Conservation (phyloP, 768 basidiomycete species). For the Lanmaoa pseudosensibilis region DNA sequence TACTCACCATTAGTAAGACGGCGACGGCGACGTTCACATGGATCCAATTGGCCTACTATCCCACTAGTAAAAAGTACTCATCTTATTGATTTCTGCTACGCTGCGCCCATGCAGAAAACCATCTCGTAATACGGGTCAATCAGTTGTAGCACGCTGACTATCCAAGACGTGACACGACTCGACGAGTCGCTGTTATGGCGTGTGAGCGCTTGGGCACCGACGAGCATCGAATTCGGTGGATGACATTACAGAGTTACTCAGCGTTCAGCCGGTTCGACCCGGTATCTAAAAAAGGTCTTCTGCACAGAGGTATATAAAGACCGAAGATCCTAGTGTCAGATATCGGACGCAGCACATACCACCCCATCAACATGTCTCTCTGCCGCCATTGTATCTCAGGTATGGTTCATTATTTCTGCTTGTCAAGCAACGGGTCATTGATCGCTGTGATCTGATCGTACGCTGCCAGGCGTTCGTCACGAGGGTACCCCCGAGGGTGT, state of each 20-base stretch:
- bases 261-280: background rate
- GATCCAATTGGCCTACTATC: background rate
- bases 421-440: background rate
- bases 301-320: slow-evolving; percentile 15
- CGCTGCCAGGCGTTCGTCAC: slow-evolving; percentile 43
- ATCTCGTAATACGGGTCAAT: background rate
- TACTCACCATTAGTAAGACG: background rate
- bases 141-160: background rate
- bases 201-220: background rate
- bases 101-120: no score
- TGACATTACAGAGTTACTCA: background rate
- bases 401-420: slow-evolving; percentile 18
- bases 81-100: background rate
- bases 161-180: background rate
- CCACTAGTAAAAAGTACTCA: background rate
- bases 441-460: slow-evolving; percentile 4
- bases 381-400: slow-evolving; percentile 59
- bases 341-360: background rate
- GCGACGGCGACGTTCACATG: background rate
- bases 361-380: slow-evolving; percentile 42
- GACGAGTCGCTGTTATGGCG: background rate
- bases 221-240: background rate
- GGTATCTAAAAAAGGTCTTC: background rate
- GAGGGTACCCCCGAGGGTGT: slow-evolving; percentile 49
- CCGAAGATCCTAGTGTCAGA: background rate